Base-by-base conservation (phyloP, 2,329 filamentous ascomycete genomes). In the Alternaria angustiovoidea region DNA sequence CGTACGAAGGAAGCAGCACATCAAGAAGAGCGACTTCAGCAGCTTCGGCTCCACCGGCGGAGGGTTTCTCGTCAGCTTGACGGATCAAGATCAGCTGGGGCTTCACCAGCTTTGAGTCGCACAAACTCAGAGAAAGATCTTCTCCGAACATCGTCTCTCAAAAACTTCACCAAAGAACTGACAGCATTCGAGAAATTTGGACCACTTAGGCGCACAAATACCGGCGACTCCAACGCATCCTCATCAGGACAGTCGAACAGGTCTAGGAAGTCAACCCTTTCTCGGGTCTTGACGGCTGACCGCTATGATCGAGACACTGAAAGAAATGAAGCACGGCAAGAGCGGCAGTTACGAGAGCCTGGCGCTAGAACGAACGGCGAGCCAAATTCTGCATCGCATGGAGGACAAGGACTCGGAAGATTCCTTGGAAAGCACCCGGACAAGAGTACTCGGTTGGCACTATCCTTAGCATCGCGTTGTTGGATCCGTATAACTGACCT, bases 261-360 rank as follows among this genome's bases (percentile, higher is more conserved):
- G 7, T 64, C 61, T 20, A 57, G 47, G 22, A 54, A 36, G 34
- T 64, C 59, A 14, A 59, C 26, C 14, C 57, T 60, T 22, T 49
- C 39, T 20, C 54, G 62, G 28, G 63, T 70, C 12, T 48, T 60
- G 6, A 60, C 59, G 22, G 52, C 51, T 41, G 34, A 57, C 14
- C 44, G 68, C 41, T 20, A 76, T 77, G 73, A 75, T 76, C 68
- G 74, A 77, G 58, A 66, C 72, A 3, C 52, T 76, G 51, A 73
- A 72, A 57, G 74, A 77, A 58, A 68, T 76, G 67, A 77, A 76
- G 62, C 73, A 73, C 66, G 64, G 68, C 14, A 73, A 71, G 61
- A 70, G 68, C 63, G 63, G 60, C 62, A 70, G 66, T 44, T 71
- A 76, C 70, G 71, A 76, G 61, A 66, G 61, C 34, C 65, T 72